Base-by-base conservation (phyloP, 1,284 basidiomycete species). In the Taiwanofungus camphoratus region DNA sequence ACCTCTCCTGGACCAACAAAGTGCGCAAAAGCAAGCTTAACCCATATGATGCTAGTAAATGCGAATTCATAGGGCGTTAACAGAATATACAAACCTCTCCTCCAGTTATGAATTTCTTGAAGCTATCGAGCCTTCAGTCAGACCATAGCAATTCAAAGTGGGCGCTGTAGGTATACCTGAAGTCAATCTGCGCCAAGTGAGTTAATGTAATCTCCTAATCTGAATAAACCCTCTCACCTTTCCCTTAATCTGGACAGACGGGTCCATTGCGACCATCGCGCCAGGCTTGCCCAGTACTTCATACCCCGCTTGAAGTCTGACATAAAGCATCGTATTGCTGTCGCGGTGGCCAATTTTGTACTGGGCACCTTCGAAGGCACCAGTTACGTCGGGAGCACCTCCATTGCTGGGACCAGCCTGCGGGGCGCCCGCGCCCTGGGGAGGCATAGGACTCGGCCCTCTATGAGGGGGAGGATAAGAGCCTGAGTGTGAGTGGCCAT, bases 231-330 rank as follows among this genome's bases (percentile, higher is more conserved):
- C 20, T 27, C 43, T 26, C 39, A 59, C 50, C 45, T 63, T 60
- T 42, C 63, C 62, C 47, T 55, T 51, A 42, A 65, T 57, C 45
- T 57, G 55, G 1, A 65, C 60, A 8, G 50, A 48, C 32, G 56
- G 46, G 44, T 58, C 60, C 61, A 65, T 65, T 19, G 60, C 56
- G 43, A 63, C 61, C 58, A 65, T 61, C 21, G 57, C 50, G n/a
- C 62, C 62, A 12, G 63, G 59, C 48, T 60, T 62, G 12, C 49
- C 56, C 46, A 63, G 61, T 40, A 63, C 34, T 43, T 55, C 52
- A 46, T 56, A 58, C 12, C 54, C 56, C 4, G 56, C 58, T 45
- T 57, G 58, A 21, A 63, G 52, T 12, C 52, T 50, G 22, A 61
- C 29, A 36, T 53, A 54, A 23, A 65, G 56, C 46, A 65, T 45